Conservation (phyloP, 1,284 basidiomycete genomes). For the Ceratobasidium sp. region DNA sequence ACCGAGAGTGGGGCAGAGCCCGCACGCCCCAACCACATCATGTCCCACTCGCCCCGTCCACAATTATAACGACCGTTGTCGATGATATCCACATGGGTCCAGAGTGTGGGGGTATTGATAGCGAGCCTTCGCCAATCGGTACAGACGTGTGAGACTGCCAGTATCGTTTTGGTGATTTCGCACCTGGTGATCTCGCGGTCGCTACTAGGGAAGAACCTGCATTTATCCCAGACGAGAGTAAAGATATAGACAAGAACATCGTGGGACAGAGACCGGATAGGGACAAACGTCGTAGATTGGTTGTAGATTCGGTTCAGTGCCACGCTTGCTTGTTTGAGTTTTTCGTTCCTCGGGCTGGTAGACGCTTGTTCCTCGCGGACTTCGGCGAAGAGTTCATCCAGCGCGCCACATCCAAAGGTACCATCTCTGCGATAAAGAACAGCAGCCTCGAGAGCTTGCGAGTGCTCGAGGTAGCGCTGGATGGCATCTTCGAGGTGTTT, state of each 20-base stretch:
- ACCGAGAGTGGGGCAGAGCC: not conserved
- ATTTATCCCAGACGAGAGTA: not conserved
- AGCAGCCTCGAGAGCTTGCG: not conserved
- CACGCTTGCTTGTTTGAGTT: not conserved
- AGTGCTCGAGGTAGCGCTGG: not conserved
- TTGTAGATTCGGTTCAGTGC: not conserved
- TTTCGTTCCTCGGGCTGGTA: not conserved
- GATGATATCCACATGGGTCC: slow-evolving; percentile 15
- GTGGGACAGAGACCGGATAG: not conserved
- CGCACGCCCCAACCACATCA: not conserved
- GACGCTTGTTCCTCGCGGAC: not conserved
- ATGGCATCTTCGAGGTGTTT: not conserved
- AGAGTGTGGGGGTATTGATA: not conserved
- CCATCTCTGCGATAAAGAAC: not conserved
- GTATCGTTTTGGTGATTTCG: not conserved
- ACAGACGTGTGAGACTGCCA: not conserved
- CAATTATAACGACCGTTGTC: not conserved
- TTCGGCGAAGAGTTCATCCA: not conserved
- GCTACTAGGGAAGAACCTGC: not conserved
- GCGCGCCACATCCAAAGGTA: not conserved
- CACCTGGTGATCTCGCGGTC: too few relatives aligned
- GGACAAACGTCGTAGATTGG: not conserved
- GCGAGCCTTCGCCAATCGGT: slow-evolving; percentile 12
- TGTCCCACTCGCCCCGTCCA: not conserved
- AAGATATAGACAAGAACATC: slow-evolving; percentile 6